phyloP scores from a whole-genome alignment of 2,329 filamentous ascomycete species.

The Alternaria hordeiaustralica region DNA sequence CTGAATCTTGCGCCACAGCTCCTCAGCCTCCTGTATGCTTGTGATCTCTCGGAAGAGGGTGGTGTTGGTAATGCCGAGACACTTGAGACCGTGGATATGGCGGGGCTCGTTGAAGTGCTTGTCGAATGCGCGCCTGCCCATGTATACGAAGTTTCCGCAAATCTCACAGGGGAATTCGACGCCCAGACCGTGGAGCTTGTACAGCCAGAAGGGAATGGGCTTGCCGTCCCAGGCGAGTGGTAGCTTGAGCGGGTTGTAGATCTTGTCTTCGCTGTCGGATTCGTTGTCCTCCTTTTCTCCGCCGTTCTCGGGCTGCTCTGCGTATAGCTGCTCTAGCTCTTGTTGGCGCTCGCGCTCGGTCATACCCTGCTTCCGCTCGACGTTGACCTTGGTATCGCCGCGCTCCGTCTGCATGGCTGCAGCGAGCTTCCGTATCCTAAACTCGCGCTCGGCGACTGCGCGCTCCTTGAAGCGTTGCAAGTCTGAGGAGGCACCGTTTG shows the following conservation, averaged over 20 bases:
- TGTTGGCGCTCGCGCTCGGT: constrained; percentile 94
- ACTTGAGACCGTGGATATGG: constrained; percentile 93
- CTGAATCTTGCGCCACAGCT: constrained; percentile 92
- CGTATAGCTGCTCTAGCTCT: constrained; percentile 86
- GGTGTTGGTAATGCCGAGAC: constrained; percentile 90
- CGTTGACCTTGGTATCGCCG: constrained; percentile 88
- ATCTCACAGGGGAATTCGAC: constrained; percentile 96
- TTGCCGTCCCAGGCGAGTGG: constrained; percentile 98
- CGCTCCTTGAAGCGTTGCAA: constrained; percentile 73
- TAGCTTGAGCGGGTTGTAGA: constrained; percentile 96
- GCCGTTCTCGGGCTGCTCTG: constrained; percentile 62
- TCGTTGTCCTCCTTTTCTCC: constrained; percentile 71
- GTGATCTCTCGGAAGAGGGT: constrained; percentile 94
- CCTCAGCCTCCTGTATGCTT: constrained; percentile 84
- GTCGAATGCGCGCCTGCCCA: constrained; percentile 93
- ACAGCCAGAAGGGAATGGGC: constrained; percentile 98
- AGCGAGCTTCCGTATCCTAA: constrained; percentile 79
- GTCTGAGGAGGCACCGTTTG: constrained; percentile 27
- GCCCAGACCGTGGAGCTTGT: constrained; percentile 92
- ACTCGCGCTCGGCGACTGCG: constrained; percentile 87
- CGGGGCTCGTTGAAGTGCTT: constrained; percentile 97
- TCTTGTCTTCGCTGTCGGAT: constrained; percentile 74
- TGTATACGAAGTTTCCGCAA: constrained; percentile 98
- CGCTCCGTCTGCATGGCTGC: constrained; percentile 85
- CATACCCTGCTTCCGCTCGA: constrained; percentile 96